phyloP scores from a whole-genome alignment of 176 grass and related monocot genomes.

The Coix lacrymajobi region DNA sequence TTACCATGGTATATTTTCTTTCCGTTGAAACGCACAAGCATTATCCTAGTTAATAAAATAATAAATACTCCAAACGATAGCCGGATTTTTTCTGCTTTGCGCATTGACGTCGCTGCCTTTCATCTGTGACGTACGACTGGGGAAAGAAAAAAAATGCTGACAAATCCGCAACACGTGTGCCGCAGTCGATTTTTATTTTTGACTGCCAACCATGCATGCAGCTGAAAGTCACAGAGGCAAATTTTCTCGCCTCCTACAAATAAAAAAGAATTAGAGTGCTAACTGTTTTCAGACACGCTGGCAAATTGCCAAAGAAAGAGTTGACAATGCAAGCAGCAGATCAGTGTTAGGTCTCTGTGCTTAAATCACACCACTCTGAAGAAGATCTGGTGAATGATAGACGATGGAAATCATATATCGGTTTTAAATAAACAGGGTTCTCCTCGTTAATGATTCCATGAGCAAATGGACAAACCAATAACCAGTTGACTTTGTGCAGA shows the following conservation, averaged over 20 bases:
- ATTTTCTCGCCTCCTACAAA: not conserved
- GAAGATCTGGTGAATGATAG: not conserved
- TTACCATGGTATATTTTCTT: too few species aligned
- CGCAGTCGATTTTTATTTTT: slow-evolving; percentile 16
- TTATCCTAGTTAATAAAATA: too few species aligned
- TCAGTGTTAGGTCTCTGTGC: not conserved
- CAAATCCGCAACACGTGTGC: not conserved
- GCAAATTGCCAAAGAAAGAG: not conserved
- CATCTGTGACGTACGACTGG: not conserved
- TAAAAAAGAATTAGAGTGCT: not conserved
- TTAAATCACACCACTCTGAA: not conserved
- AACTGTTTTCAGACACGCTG: not conserved
- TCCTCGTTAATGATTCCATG: not conserved
- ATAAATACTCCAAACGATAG: too few species aligned
- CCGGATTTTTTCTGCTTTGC: not conserved
- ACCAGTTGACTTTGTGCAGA: not conserved
- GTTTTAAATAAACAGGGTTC: not conserved
- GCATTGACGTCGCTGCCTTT: not conserved
- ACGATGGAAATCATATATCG: not conserved
- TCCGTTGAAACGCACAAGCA: too few species aligned
- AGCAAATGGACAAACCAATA: not conserved
- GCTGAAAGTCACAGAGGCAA: not conserved
- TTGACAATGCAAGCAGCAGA: not conserved
- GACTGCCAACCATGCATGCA: not conserved
- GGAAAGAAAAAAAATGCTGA: not conserved